Conservation (phyloP, 768 basidiomycete species). For the Pisolithus tinctorius region DNA sequence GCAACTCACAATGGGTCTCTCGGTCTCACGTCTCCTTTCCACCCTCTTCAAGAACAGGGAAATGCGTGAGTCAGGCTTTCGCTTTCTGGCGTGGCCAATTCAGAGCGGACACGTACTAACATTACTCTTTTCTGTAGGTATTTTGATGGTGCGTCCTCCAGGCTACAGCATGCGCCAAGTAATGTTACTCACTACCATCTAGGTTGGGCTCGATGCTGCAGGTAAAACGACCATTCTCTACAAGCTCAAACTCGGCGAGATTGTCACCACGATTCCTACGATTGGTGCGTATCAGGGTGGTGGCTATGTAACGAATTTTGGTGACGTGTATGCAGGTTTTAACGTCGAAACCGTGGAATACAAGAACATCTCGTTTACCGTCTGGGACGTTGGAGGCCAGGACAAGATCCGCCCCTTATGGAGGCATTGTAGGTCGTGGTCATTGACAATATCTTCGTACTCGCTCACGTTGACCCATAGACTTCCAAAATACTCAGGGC, state of each 20-base stretch:
- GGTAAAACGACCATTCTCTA: slow-evolving; percentile 98
- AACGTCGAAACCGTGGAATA: slow-evolving; percentile 99
- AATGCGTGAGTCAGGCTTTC: slow-evolving; percentile 74
- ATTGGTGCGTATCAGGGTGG: slow-evolving; percentile 64
- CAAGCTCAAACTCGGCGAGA: slow-evolving; percentile 99
- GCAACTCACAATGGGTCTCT: slow-evolving; percentile 62
- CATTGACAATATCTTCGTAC: slow-evolving; percentile 3
- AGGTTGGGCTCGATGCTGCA: slow-evolving; percentile 99
- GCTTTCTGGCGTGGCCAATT: slow-evolving; percentile 3
- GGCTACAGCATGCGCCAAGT: slow-evolving; percentile 14
- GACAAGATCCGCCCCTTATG: slow-evolving; percentile 99
- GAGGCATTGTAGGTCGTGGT: slow-evolving; percentile 90
- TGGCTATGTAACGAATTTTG: background rate
- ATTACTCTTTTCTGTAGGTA: slow-evolving; percentile 52
- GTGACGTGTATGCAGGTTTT: slow-evolving; percentile 63
- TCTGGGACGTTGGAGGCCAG: slow-evolving; percentile 99
- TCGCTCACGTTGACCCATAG: slow-evolving; percentile 36
- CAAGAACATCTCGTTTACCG: slow-evolving; percentile 99
- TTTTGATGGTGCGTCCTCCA: slow-evolving; percentile 72
- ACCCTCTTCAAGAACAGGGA: slow-evolving; percentile 97
- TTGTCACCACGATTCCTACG: slow-evolving; percentile 99
- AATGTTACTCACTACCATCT: slow-evolving; percentile 6
- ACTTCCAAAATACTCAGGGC: slow-evolving; percentile 99
- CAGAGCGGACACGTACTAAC: slow-evolving; percentile 20
- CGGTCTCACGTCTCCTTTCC: slow-evolving; percentile 66